Percentiles rank a stretch among this genome's conserved stretches.
Evolutionary conservation across 148 eudicot genomes (phyloP).

Genomic region (Cornus kousa): DNA sequence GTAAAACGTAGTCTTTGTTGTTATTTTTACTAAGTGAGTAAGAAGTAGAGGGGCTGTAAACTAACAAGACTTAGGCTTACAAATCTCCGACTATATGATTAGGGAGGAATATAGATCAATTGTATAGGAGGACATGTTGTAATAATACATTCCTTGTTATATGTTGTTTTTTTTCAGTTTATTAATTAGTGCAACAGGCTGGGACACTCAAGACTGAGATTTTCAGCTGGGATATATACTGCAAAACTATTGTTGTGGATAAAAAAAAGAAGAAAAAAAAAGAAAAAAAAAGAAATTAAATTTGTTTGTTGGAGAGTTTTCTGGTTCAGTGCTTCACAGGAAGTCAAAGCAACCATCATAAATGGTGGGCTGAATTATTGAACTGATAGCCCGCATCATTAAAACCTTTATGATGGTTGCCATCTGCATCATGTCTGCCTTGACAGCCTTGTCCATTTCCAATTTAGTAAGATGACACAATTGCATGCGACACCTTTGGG

Average conservation of each 20-base stretch:
- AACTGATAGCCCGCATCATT: not conserved
- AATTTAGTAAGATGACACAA: not conserved
- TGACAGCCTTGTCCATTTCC: not conserved
- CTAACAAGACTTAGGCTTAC: not conserved
- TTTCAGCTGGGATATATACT: no score
- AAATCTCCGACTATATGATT: not conserved
- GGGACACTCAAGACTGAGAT: no score
- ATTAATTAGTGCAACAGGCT: no score
- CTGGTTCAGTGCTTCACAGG: not conserved
- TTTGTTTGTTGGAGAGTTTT: not conserved
- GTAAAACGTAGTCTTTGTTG: not conserved
- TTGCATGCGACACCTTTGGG: not conserved
- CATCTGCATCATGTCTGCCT: not conserved
- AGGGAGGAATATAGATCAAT: not conserved
- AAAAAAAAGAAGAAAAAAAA: no score
- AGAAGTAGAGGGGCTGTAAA: not conserved
- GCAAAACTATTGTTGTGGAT: no score
- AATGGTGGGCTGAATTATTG: not conserved
- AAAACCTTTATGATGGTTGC: not conserved
- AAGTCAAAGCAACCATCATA: not conserved
- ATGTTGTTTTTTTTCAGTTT: not conserved
- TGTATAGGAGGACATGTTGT: slow-evolving; percentile 27
- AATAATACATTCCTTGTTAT: slow-evolving; percentile 10
- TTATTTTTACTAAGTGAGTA: no score
- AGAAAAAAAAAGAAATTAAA: not conserved